A percentile compares a stretch with the other conserved stretches of the same genome.
Evolutionary conservation across 2,329 filamentous ascomycete species (phyloP).

Genomic region (Emmonsiellopsis sp.): DNA sequence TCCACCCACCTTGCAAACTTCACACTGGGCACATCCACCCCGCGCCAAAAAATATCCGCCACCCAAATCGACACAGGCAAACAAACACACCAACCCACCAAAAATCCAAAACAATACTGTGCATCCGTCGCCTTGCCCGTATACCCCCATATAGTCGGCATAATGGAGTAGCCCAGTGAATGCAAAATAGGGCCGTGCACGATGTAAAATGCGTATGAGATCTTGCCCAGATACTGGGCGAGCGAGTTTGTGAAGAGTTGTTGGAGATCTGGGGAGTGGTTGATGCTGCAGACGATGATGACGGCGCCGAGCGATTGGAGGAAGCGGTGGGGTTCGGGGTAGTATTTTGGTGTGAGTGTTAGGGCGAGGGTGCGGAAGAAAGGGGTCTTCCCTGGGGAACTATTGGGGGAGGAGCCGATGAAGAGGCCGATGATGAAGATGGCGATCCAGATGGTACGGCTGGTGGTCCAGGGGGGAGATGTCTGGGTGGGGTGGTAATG

Average conservation of each 20-base stretch:
- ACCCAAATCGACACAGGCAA: conserved; percentile 42
- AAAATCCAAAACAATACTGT: conserved; percentile 31
- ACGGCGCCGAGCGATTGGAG: conserved; percentile 35
- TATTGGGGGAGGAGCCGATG: conserved; percentile 35
- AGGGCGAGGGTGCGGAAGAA: conserved; percentile 33
- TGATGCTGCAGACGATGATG: conserved; percentile 34
- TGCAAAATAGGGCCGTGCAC: conserved; percentile 39
- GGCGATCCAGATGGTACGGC: conserved; percentile 26
- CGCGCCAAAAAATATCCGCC: conserved; percentile 52
- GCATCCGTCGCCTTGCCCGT: conserved; percentile 32
- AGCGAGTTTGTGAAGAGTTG: conserved; percentile 30
- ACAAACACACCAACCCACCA: conserved; percentile 32
- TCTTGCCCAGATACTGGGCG: conserved; percentile 39
- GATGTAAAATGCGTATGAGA: conserved; percentile 40
- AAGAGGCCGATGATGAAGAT: conserved; percentile 34
- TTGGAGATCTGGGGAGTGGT: conserved; percentile 32
- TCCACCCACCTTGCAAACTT: conserved; percentile 45
- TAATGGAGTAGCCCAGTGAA: conserved; percentile 34
- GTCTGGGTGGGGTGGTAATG: conserved; percentile 7
- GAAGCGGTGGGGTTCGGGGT: conserved; percentile 35
- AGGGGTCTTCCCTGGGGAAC: conserved; percentile 31
- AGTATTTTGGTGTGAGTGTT: conserved; percentile 29
- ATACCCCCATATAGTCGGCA: conserved; percentile 32
- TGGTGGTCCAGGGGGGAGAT: conserved; percentile 13
- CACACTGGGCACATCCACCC: conserved; percentile 45